Percentiles rank a stretch among this genome's conserved stretches.
These are phyloP conservation scores for Cladosporium sp. DNA, from an alignment of 2,329 filamentous ascomycete species.

Conservation along the genomic window DNA sequence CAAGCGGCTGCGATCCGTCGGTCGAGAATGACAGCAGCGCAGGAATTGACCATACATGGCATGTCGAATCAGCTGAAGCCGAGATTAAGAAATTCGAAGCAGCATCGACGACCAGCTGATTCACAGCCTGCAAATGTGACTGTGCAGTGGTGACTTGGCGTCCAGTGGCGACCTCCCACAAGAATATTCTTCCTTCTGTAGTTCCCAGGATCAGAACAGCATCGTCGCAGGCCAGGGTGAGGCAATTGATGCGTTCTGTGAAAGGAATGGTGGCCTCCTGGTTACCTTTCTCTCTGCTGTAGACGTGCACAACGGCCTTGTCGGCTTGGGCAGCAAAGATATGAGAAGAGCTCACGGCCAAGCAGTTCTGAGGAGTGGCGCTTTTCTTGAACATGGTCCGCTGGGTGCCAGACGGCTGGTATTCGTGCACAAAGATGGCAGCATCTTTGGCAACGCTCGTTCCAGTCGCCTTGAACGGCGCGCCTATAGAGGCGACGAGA, in stretches of 20 bases:
- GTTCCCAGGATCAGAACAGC: conserved; percentile 74
- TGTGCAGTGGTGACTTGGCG: conserved; percentile 71
- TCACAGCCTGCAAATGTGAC: conserved; percentile 76
- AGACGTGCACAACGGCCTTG: conserved; percentile 90
- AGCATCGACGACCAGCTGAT: conserved; percentile 65
- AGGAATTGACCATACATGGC: conserved; percentile 86
- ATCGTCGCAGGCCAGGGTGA: conserved; percentile 65
- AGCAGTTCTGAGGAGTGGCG: conserved; percentile 69
- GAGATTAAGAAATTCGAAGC: conserved; percentile 71
- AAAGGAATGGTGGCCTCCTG: conserved; percentile 89
- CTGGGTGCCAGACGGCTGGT: conserved; percentile 72
- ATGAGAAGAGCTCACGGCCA: conserved; percentile 77
- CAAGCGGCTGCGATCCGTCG: conserved; percentile 50
- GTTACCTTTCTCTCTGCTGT: conserved; percentile 75
- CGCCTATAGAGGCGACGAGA: conserved; percentile 46
- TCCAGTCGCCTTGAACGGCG: conserved; percentile 39
- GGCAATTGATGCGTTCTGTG: conserved; percentile 75
- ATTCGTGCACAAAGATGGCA: conserved; percentile 79
- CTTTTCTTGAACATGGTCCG: conserved; percentile 87
- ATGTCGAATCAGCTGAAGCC: conserved; percentile 78
- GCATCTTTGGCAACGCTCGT: conserved; percentile 65
- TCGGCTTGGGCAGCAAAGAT: conserved; percentile 88
- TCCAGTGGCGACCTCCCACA: conserved; percentile 86
- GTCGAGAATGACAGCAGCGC: conserved; percentile 64
- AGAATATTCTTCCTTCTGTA: conserved; percentile 74